Conservation (phyloP, 495 filamentous ascomycete species). For the Aspergillus olivimuriae region DNA sequence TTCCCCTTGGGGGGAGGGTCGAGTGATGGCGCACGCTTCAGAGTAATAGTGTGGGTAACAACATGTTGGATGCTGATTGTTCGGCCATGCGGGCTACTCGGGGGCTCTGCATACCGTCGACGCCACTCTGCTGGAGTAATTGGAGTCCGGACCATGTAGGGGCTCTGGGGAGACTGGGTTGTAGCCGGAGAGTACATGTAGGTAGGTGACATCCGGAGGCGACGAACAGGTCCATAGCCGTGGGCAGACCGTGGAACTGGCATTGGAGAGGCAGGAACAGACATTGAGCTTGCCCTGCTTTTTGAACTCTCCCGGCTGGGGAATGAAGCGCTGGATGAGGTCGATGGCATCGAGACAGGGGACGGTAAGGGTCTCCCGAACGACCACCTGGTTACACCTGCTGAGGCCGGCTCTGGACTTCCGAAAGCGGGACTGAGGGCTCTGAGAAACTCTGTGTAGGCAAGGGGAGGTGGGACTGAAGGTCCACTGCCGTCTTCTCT, state of each 20-base stretch:
- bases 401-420: slow-evolving; percentile 1
- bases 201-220: neutral
- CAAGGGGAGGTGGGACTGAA: slow-evolving; percentile 4
- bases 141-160: neutral
- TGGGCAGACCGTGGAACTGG: neutral
- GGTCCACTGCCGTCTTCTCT: slow-evolving; percentile 1
- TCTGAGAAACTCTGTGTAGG: slow-evolving; percentile 6
- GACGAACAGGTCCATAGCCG: neutral
- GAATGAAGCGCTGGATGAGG: slow-evolving; percentile 1
- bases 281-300: neutral
- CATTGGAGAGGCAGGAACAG: neutral
- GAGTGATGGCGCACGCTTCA: slow-evolving; percentile 3
- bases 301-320: neutral
- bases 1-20: slow-evolving; percentile 3
- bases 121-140: slow-evolving; percentile 1
- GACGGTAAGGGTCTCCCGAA: neutral
- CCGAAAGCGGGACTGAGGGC: slow-evolving; percentile 4
- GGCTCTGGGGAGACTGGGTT: slow-evolving; percentile 1
- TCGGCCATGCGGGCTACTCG: neutral
- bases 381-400: slow-evolving; percentile 1
- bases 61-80: slow-evolving; percentile 2
- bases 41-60: slow-evolving; percentile 2
- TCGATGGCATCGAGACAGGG: slow-evolving; percentile 1
- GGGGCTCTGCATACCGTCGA: neutral
- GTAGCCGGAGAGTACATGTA: slow-evolving; percentile 2